Evolutionary conservation across 306 rosid genomes (phyloP), one percentile per base, ranked within the genome.

Genomic region (Carpinus viminea): DNA sequence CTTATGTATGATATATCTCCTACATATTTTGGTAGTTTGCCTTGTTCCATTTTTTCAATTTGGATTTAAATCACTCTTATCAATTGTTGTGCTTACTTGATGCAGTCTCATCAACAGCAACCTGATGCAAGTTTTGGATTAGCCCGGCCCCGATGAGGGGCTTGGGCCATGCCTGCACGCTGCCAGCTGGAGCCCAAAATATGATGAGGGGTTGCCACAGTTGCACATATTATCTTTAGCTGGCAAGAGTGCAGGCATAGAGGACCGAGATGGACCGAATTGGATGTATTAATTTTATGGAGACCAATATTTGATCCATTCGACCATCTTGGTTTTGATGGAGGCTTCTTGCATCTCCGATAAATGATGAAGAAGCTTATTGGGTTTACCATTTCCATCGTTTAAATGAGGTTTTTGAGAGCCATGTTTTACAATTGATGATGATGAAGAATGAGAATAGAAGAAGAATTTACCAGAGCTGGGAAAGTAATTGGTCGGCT

Each of bases 81-180:
- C 28, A 8, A 53, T 9, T 69, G 50, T 18, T 77, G 53, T 74
- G 55, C 79, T 71, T 82, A 85, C 81, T 80, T 72, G 36, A 36
- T 83, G 73, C 89, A 94, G 97, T 85, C 96, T 89, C 97, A 88
- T 90, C 98, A 92, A 87, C 97, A 86, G 81, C 95, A 89, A 62
- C 91, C 97, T 72, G 98, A 91, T 87, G 90, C 92, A 73, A 88
- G 85, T 88, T 92, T 92, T 92, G 98, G 97, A 85, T 88, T 92
- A 88, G 98, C 98, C 90, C 98, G 97, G 98, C 98, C 98, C 98
- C 97, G 97, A 24, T 94, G 88, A 94, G 97, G 98, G 98, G 98
- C 97, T 45, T 84, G 93, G 97, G 89, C 97, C 90, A 85, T 91
- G 98, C 97, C 98, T 92, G 97, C 93, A 85, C 87, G 86, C 89